phyloP scores from a whole-genome alignment of 495 filamentous ascomycete species.

The Aspergillus mulundensis region DNA sequence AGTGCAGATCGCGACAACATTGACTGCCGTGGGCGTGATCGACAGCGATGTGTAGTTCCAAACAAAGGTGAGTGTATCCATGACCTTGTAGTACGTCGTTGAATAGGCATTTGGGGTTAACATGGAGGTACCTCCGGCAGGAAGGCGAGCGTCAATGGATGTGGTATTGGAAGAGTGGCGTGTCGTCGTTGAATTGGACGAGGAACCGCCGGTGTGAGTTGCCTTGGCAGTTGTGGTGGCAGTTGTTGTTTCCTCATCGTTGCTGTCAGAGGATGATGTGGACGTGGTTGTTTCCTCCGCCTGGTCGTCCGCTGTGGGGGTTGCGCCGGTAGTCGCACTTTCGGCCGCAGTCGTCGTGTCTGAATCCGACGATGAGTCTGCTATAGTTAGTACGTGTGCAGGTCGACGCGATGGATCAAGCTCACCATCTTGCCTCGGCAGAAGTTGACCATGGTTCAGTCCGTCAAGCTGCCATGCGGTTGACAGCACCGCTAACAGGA shows the following conservation, averaged over 20 bases:
- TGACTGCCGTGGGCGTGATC: slow-evolving; percentile 70
- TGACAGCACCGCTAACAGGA: slow-evolving; percentile 45
- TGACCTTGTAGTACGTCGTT: slow-evolving; percentile 81
- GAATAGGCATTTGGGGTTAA: slow-evolving; percentile 62
- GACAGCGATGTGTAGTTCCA: slow-evolving; percentile 95
- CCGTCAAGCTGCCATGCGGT: slow-evolving; percentile 47
- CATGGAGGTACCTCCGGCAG: slow-evolving; percentile 77
- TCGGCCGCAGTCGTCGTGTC: slow-evolving; percentile 23
- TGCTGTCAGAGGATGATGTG: slow-evolving; percentile 3
- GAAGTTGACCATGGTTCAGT: slow-evolving; percentile 28
- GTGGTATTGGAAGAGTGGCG: slow-evolving; percentile 39
- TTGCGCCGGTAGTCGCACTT: slow-evolving; percentile 21
- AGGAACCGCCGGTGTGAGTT: slow-evolving; percentile 21
- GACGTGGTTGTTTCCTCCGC: slow-evolving; percentile 9
- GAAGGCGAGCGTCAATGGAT: slow-evolving; percentile 54
- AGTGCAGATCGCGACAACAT: slow-evolving; percentile 78
- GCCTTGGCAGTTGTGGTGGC: slow-evolving; percentile 22
- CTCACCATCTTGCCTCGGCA: slow-evolving; percentile 35
- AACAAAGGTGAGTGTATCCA: slow-evolving; percentile 74
- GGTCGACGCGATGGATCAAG: not conserved
- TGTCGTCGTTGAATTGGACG: slow-evolving; percentile 28
- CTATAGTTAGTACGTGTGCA: not conserved
- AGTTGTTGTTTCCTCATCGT: slow-evolving; percentile 14
- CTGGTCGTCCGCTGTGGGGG: slow-evolving; percentile 9
- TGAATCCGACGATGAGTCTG: not conserved